Base-by-base conservation (phyloP, 768 basidiomycete genomes). In the Boletus pseudopeckii region DNA sequence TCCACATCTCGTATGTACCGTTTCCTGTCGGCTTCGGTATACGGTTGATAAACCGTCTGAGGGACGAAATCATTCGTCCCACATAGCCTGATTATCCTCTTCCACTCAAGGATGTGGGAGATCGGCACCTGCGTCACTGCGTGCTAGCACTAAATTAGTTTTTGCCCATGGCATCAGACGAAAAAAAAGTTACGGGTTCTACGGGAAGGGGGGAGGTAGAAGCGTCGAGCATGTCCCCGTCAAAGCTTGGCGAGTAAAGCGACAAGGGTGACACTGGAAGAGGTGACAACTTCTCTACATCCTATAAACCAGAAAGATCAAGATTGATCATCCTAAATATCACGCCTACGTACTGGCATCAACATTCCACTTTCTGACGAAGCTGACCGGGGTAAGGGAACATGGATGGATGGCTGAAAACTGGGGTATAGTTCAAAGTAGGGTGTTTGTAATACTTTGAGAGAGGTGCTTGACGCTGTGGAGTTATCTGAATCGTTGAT, bases 1-100 rank as follows among this genome's bases (percentile, higher is more conserved):
- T 76, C 64, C 38, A 85, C 82, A 48, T 89, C 84, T 52, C 83
- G 84, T 24, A 90, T 87, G 58, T 90, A 91, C 20, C 89, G 84
- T 37, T 83, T 82, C 36, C 81, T 78, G 68, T 90, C 88, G 54
- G 85, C 88, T 50, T 82, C 83, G 4, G 89, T 90, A 63, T 88
- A 84, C 2, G 89, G 89, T 57, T 80, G 81, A 64, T 90, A 91
- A 69, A 86, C 83, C 30, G 60, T 70, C 66, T 91, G 89, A 10
- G 85, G 87, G 14, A 91, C 70, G 62, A 87, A 84, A n/a, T 75
- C 74, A 1, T 76, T 73, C 24, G 71, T 70, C 38, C 64, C 57
- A 28, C 68, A 69, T 2, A 10, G 34, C 1, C 57, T 56, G 33
- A 45, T 42, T 5, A 62, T 56, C 32, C 42, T 45, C 24, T 64